Conservation (phyloP, 257 asterid species). For the Ilex aquifolium region DNA sequence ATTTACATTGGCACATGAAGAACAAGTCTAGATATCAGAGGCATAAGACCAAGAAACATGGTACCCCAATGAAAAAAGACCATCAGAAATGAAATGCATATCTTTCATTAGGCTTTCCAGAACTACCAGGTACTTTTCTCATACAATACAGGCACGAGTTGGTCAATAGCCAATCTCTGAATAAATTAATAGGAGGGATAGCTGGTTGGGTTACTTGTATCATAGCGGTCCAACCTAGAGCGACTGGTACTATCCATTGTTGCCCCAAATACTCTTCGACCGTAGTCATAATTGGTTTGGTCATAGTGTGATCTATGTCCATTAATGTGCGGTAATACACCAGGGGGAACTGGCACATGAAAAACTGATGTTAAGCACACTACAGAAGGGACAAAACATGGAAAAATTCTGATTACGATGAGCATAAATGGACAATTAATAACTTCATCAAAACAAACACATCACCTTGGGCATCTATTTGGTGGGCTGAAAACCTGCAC, state of each 20-base stretch:
- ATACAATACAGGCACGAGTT: too few species aligned
- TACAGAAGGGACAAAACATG: not conserved
- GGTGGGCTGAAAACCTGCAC: conserved; percentile 49
- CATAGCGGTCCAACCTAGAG: conserved; percentile 56
- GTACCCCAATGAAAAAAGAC: too few species aligned
- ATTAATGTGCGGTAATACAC: conserved; percentile 48
- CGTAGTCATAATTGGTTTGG: conserved; percentile 43
- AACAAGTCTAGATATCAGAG: too few species aligned
- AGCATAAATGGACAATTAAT: not conserved
- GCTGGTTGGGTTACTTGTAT: conserved; percentile 31
- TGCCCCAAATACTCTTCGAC: conserved; percentile 64
- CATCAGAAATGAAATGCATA: too few species aligned
- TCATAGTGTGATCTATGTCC: conserved; percentile 65
- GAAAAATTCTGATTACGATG: not conserved
- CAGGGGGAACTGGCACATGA: conserved; percentile 43
- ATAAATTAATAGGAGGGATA: too few species aligned
- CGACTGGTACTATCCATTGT: conserved; percentile 50
- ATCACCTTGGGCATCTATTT: conserved; percentile 51
- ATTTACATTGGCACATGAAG: too few species aligned
- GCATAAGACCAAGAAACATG: too few species aligned
- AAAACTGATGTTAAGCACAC: conserved; percentile 14
- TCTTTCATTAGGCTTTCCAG: too few species aligned
- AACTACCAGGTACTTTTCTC: too few species aligned
- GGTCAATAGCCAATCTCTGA: too few species aligned
- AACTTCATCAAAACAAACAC: conserved; percentile 14